These are phyloP conservation scores for Neonectria neomacrospora DNA, from an alignment of 2,329 filamentous ascomycete genomes.

Conservation along the genomic window DNA sequence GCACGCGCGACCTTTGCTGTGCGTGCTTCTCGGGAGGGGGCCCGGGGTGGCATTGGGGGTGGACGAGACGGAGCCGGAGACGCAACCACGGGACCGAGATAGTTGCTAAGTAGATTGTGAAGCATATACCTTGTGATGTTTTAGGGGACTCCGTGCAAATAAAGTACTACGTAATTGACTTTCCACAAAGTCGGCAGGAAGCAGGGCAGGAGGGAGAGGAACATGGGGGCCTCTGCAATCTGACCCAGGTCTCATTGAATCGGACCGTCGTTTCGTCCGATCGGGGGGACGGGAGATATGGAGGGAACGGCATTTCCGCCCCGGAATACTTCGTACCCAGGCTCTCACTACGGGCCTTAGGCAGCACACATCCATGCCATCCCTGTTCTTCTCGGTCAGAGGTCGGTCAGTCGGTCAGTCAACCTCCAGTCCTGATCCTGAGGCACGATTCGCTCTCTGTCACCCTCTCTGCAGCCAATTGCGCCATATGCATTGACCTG, in stretches of 20 bases:
- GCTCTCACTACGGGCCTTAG: not conserved
- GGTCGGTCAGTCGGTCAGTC: constrained; percentile 16
- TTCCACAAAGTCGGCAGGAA: not conserved
- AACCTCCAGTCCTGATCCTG: not conserved
- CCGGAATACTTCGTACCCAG: constrained; percentile 9
- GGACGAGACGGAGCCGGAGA: not conserved
- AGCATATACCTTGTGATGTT: not conserved
- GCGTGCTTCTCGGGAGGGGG: constrained; percentile 10
- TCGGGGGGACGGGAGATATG: constrained; percentile 3
- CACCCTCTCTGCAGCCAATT: constrained; percentile 12
- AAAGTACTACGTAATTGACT: not conserved
- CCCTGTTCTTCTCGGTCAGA: not conserved
- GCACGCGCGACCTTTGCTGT: constrained; percentile 13
- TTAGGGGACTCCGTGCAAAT: not conserved
- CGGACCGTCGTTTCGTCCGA: constrained; percentile 18
- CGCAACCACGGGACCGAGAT: not conserved
- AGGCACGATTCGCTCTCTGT: not conserved
- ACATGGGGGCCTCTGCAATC: constrained; percentile 10
- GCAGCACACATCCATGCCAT: constrained; percentile 14
- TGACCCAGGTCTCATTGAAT: constrained; percentile 14
- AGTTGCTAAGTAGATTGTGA: not conserved
- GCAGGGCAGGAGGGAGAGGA: not conserved
- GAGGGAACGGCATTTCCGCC: constrained; percentile 22
- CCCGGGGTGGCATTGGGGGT: constrained; percentile 1
- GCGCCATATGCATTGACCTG: constrained; percentile 22